Evolutionary conservation across 1,284 basidiomycete genomes (phyloP).

Genomic region (Coniophora puteana): DNA sequence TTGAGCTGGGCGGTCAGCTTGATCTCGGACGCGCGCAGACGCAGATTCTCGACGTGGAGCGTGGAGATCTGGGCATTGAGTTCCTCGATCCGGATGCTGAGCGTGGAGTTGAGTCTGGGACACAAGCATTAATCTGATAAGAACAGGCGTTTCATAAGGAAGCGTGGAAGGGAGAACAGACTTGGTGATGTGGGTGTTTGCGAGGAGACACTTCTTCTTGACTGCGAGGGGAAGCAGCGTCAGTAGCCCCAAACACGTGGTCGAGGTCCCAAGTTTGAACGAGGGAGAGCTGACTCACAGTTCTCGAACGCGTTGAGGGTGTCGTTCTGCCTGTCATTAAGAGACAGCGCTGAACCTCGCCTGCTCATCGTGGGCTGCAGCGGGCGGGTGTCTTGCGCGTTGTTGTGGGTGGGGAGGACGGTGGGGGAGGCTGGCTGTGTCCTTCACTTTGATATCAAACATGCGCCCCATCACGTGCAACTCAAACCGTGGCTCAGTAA

Average conservation of each 20-base stretch:
- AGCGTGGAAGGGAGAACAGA: constrained; percentile 29
- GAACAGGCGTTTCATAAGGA: constrained; percentile 6
- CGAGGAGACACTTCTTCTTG: constrained; percentile 86
- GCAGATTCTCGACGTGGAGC: constrained; percentile 76
- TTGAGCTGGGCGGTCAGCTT: constrained; percentile 70
- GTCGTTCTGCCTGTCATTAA: constrained; percentile 67
- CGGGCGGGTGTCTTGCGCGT: constrained; percentile 16
- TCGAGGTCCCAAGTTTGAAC: too few species aligned
- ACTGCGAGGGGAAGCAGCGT: constrained; percentile 44
- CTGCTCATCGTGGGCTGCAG: constrained; percentile 63
- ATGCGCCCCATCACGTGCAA: constrained; percentile 24
- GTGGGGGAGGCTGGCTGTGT: constrained; percentile 12
- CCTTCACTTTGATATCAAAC: constrained; percentile 32
- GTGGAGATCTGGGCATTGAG: constrained; percentile 76
- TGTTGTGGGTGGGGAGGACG: constrained; percentile 18
- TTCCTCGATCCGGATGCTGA: constrained; percentile 79
- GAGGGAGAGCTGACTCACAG: constrained; percentile 46
- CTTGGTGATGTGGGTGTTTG: constrained; percentile 88
- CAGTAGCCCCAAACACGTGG: constrained; percentile 17
- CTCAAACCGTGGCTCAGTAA: constrained; percentile 19
- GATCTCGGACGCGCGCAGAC: constrained; percentile 75
- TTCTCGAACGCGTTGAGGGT: constrained; percentile 78
- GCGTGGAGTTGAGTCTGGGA: constrained; percentile 74
- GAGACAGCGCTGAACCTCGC: constrained; percentile 72
- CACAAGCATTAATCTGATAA: constrained; percentile 3